Evolutionary conservation across 345 rosid species (phyloP).

Genomic region (Reutealis trisperma): DNA sequence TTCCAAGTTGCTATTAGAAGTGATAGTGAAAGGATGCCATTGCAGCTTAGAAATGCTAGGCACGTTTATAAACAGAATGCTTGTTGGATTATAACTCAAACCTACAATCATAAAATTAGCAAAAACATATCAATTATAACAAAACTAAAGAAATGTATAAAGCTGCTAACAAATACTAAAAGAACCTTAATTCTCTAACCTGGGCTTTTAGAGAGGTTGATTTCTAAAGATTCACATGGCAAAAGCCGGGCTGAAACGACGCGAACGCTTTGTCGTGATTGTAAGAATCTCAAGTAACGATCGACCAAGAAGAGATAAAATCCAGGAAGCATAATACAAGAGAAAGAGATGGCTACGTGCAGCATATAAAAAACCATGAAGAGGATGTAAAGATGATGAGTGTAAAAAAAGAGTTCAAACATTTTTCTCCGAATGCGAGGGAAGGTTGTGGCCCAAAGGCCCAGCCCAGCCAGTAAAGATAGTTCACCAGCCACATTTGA

Average conservation of each 20-base stretch:
- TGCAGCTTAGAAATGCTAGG: conserved; percentile 75
- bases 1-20: conserved; percentile 70
- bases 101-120: conserved; percentile 26
- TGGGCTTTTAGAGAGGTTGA: conserved; percentile 68
- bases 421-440: conserved; percentile 52
- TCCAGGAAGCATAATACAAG: conserved; percentile 66
- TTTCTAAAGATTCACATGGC: conserved; percentile 60
- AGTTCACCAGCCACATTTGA: conserved; percentile 77
- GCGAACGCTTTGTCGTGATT: conserved; percentile 51
- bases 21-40: conserved; percentile 92
- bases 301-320: conserved; percentile 80
- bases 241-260: conserved; percentile 66
- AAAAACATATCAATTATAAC: not conserved
- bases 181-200: conserved; percentile 24
- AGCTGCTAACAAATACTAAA: too few species aligned
- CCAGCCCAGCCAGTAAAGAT: conserved; percentile 55
- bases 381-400: conserved; percentile 67
- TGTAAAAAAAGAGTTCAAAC: conserved; percentile 82
- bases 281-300: conserved; percentile 72
- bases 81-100: conserved; percentile 64
- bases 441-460: conserved; percentile 69
- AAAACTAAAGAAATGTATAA: not conserved
- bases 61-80: conserved; percentile 70
- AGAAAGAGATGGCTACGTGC: conserved; percentile 60
- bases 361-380: conserved; percentile 65